A percentile compares a stretch with the other conserved stretches of the same genome.
Evolutionary conservation across 2,329 filamentous ascomycete species (phyloP).

Genomic region (Fusarium mexicanum): DNA sequence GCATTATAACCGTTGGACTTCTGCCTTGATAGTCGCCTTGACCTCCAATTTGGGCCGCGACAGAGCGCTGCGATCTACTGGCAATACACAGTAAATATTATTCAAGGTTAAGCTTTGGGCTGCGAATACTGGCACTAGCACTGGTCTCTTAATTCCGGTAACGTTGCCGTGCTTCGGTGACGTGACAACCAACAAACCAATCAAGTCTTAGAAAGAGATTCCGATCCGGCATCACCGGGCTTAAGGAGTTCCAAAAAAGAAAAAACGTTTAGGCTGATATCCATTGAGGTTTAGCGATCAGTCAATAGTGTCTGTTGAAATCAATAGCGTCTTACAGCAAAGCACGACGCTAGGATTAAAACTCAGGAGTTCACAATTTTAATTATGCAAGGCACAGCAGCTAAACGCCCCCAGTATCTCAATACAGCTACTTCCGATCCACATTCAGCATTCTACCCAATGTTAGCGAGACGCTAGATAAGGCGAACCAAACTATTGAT

Average conservation of each 20-base stretch:
- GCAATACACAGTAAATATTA: too few relatives aligned
- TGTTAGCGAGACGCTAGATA: background rate
- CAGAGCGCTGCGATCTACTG: background rate
- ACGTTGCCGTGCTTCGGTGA: background rate
- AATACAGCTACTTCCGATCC: background rate
- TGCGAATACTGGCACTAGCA: background rate
- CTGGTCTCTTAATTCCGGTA: background rate
- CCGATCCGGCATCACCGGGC: background rate
- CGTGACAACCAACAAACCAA: background rate
- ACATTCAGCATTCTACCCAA: background rate
- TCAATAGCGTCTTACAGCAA: background rate
- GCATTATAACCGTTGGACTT: background rate
- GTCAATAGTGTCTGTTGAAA: background rate
- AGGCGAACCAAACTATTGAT: background rate
- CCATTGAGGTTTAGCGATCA: background rate
- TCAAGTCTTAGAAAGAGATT: rapidly evolving
- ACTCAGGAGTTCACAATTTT: background rate
- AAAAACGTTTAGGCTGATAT: background rate
- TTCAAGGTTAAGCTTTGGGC: background rate
- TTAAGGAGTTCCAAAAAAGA: background rate
- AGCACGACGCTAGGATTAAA: background rate
- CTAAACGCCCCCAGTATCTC: background rate
- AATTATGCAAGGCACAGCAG: background rate
- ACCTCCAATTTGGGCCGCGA: background rate
- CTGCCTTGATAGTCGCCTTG: background rate